Evolutionary conservation across 2,329 filamentous ascomycete genomes (phyloP).

Genomic region (Leptographium wingfieldii): DNA sequence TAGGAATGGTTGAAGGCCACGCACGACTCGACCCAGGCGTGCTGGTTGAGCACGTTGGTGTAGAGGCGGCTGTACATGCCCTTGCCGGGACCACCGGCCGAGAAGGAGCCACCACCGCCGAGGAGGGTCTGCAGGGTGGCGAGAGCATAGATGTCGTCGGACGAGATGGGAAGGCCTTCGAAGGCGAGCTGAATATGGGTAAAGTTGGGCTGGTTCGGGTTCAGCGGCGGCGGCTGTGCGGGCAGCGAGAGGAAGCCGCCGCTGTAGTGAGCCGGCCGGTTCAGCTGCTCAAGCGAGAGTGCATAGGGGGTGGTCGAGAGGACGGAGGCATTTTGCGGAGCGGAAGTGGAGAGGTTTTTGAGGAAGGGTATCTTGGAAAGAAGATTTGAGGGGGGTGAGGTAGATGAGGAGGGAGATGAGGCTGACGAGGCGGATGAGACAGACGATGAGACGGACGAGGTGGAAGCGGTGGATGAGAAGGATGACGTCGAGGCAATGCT

Average conservation of each 20-base stretch:
- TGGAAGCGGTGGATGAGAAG: slow-evolving; percentile 11
- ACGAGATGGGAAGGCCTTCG: slow-evolving; percentile 82
- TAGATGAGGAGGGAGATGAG: slow-evolving; percentile 18
- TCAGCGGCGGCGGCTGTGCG: slow-evolving; percentile 61
- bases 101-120: slow-evolving; percentile 92
- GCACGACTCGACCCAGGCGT: slow-evolving; percentile 94
- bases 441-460: slow-evolving; percentile 18
- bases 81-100: slow-evolving; percentile 90
- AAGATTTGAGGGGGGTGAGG: slow-evolving; percentile 46
- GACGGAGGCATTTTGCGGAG: slow-evolving; percentile 48
- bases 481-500: slow-evolving; percentile 19
- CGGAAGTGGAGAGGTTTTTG: slow-evolving; percentile 74
- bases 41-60: slow-evolving; percentile 94
- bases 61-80: slow-evolving; percentile 98
- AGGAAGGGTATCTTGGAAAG: slow-evolving; percentile 69
- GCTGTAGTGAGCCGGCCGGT: slow-evolving; percentile 67
- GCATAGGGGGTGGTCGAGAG: slow-evolving; percentile 30
- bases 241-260: slow-evolving; percentile 86
- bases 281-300: slow-evolving; percentile 41
- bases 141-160: slow-evolving; percentile 88
- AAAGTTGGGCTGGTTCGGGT: slow-evolving; percentile 65
- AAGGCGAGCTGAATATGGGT: slow-evolving; percentile 94
- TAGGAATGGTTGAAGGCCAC: slow-evolving; percentile 96
- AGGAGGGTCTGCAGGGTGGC: slow-evolving; percentile 92
- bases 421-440: neutral